Base-by-base conservation (phyloP, 2,329 filamentous ascomycete genomes). In the Fusarium sororula region DNA sequence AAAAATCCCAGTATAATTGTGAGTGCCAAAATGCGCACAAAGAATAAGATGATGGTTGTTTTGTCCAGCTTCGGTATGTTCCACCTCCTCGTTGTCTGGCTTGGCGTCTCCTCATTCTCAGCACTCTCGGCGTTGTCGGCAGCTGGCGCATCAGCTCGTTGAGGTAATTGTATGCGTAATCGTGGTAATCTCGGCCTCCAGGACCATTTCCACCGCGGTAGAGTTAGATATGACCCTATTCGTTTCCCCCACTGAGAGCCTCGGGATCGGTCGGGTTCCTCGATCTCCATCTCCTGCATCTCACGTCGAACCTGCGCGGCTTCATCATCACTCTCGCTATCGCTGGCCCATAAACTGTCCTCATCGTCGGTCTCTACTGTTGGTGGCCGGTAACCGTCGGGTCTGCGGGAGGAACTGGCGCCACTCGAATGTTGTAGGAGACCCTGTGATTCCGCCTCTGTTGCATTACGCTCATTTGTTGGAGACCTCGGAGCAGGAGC, bases 261-360 rank as follows among this genome's bases (percentile, higher is more conserved):
- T 37, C 83, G 81, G 61, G 83, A 77, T 66, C 82, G 79, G 55
- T 84, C 81, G 35, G 90, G 90, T 75, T 97, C 94, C 78, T 94
- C 89, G 47, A 97, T 90, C 76, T 97, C 94, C 88, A 97, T 91
- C 87, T 98, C 93, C 80, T 97, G 90, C 85, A 98, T 92, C 83
- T 96, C 94, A 75, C 92, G 89, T 72, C 94, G 91, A 77, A 96
- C 88, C 72, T 91, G 90, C 38, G 89, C 90, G 42, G 90, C 90
- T 74, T 93, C 88, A 38, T 82, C 81, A 55, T 85, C 84, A 59
- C 83, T 84, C 17, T 85, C 85, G 28, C 82, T 84, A 35, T 86
- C 84, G 83, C 82, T 85, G 85, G 87, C 82, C 82, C 89, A 85
- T 32, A 86, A 79, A 74, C 86, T 86, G 67, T 87, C 87, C 72